Conservation (phyloP, 176 grass and related monocot species). For the Bonia amplexicaulis region DNA sequence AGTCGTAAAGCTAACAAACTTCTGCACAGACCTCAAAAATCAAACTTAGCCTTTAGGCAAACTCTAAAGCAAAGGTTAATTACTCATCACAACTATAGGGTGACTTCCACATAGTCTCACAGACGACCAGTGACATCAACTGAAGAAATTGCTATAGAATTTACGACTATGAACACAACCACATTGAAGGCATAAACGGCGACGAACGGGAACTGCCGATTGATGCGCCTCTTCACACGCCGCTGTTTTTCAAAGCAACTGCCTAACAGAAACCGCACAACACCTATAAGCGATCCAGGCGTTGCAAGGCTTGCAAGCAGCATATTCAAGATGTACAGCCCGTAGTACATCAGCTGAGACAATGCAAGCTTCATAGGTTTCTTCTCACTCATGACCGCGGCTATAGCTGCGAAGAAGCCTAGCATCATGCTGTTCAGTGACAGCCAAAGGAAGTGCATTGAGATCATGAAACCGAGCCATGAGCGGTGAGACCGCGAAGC, state of each 20-base stretch:
- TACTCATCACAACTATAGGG: too few species aligned
- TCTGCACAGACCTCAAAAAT: too few species aligned
- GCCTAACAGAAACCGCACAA: neutral
- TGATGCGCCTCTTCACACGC: constrained; percentile 6
- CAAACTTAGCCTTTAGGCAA: too few species aligned
- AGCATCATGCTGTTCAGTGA: constrained; percentile 44
- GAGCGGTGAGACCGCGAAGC: neutral
- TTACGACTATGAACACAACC: constrained; percentile 8
- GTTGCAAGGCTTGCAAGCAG: neutral
- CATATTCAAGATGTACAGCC: neutral
- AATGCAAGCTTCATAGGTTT: neutral
- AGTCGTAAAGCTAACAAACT: too few species aligned
- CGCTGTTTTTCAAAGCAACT: neutral
- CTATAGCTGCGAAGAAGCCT: constrained; percentile 24
- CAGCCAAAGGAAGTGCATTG: constrained; percentile 37
- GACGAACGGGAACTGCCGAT: neutral
- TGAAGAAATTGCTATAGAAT: neutral
- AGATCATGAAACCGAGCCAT: constrained; percentile 25
- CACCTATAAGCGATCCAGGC: neutral
- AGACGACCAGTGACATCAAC: too few species aligned
- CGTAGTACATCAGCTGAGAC: neutral
- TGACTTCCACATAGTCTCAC: too few species aligned
- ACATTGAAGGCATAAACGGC: neutral
- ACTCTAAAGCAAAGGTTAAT: too few species aligned
- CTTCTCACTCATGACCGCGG: neutral